Base-by-base conservation (phyloP, 768 basidiomycete genomes). In the Neoboletus subvelutipes region DNA sequence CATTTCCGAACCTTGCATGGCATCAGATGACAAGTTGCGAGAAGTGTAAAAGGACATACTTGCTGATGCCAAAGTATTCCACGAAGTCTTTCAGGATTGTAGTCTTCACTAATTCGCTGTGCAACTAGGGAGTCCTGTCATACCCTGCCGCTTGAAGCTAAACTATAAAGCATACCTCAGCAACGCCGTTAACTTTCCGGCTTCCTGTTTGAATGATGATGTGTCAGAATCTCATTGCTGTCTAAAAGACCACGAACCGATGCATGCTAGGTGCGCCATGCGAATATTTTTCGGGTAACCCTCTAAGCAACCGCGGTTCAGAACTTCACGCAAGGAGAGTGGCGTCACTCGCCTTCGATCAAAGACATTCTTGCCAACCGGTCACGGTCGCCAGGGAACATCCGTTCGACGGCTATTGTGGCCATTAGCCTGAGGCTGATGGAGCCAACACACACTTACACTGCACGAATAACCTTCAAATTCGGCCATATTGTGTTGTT, bases 121-220 rank as follows among this genome's bases (percentile, higher is more conserved):
- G 97, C 28, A 98, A 78, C 83, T 86, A 50, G 4, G 29, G 47
- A 40, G 1, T 24, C n/a, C 31, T 28, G 22, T 50, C 20, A 40
- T 18, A 45, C 18, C 11, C 13, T 24, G 2, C 10, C 4, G 11
- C 18, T 40, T 28, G 15, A 22, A 18, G n/a, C 18, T 28, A 39
- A 26, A 42, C 28, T 18, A 31, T 20, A 39, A 46, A 22, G 36
- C 60, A 29, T 61, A 87, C 85, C 77, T 94, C 96, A 11, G 97
- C 96, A 15, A 98, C 97, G 67, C 97, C 96, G 64, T 99, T 99
- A 66, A 94, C 90, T 69, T 87, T 90, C 64, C 87, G 83, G 66
- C 87, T 90, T 29, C 85, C 85, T 85, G 56, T 49, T 60, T 18
- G 24, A 31, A 47, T 33, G 1, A 49, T 36, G n/a, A 53, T 31